Percentiles rank a stretch among this genome's conserved stretches.
Conservation (phyloP, 345 rosid genomes). For the Brassica carinata region DNA sequence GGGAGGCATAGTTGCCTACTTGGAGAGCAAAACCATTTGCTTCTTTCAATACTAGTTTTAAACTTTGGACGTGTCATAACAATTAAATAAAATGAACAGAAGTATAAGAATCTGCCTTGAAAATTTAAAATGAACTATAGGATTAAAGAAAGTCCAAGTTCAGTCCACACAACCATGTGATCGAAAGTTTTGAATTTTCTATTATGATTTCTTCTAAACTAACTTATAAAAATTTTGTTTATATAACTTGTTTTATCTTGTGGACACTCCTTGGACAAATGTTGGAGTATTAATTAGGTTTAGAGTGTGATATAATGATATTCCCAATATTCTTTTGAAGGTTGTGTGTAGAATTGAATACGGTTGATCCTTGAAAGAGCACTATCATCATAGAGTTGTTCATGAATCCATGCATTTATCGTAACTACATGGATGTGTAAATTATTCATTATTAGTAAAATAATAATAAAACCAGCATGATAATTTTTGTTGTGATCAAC, state of each 20-base stretch:
- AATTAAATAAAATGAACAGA: neutral
- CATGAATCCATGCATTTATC: neutral
- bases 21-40: constrained; percentile 33
- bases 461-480: neutral
- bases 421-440: neutral
- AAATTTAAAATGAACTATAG: constrained; percentile 36
- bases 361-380: neutral
- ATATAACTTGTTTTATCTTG: too few relatives aligned
- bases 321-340: too few relatives aligned
- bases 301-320: too few relatives aligned
- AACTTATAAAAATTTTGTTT: constrained; percentile 27
- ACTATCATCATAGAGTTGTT: neutral
- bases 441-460: neutral
- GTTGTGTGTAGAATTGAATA: neutral
- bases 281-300: too few relatives aligned
- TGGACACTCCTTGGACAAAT: too few relatives aligned
- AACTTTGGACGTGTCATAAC: neutral
- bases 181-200: constrained; percentile 25
- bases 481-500: neutral
- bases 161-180: constrained; percentile 50
- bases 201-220: constrained; percentile 34
- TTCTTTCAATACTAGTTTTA: constrained; percentile 1
- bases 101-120: constrained; percentile 35
- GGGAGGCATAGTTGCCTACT: constrained; percentile 39
- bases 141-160: constrained; percentile 47